Evolutionary conservation across 305 asterid genomes (phyloP), one percentile per base, ranked within the genome.

Genomic region (Fraxinus velutina): DNA sequence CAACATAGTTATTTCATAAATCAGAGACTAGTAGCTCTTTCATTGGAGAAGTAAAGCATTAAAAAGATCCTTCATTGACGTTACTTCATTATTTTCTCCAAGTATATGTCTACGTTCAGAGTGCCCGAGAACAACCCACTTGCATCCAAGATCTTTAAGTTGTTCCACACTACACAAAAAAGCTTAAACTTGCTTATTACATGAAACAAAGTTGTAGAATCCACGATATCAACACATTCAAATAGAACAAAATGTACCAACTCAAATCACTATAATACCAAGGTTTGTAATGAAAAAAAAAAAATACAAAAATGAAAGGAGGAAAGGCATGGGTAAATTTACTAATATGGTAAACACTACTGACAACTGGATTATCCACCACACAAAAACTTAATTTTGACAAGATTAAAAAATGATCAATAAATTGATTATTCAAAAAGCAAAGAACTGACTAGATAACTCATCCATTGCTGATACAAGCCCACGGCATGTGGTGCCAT

Each of bases 101-200:
- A 94, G 86, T 77, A 94, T 47, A 85, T 91, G 97, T 83, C 98
- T 91, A 68, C 97, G 86, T 88, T 94, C 98, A 81, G 98, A 94
- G 80, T 93, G 97, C 71, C 97, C 98, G 79, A 93, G 89, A 86
- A 94, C 88, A 71, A 92, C 97, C 98, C 97, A 94, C 84, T 93
- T 91, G 95, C 98, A 93, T 68, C 97, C 98, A 78, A 94, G 75
- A 90, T 93, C 98, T 82, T 92, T 92, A 87, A 94, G 84, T 87
- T 94, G 98, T 74, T 94, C 98, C 80, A 86, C 98, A 15, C 97
- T 94, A 86, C 82, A 85, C 73, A 68, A 19, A 24, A 70, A 85
- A 34, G 36, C 34, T 22, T 44, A 50, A 76, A 81, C 17, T 70
- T 24, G 36, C 52, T 55, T 21, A 73, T 33, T 50, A 39, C 34